A percentile compares a stretch with the other conserved stretches of the same genome.
phyloP scores from a whole-genome alignment of 305 asterid genomes.

The Solanum chacoense region DNA sequence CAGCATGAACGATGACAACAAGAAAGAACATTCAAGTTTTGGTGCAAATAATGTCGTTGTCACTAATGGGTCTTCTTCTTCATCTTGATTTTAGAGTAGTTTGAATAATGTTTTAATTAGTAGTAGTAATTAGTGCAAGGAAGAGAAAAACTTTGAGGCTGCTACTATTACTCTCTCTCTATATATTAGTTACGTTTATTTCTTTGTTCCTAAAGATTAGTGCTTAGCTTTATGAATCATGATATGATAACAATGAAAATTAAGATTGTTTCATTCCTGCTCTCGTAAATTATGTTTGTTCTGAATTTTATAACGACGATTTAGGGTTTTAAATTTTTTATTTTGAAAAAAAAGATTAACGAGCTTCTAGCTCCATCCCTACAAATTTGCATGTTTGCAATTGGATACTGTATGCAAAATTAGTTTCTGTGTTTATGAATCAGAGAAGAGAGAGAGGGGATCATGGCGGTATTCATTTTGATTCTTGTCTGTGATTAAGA shows the following conservation, averaged over 20 bases:
- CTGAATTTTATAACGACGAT: too few relatives aligned
- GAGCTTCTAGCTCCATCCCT: neutral
- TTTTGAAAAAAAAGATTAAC: neutral
- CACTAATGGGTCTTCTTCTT: constrained; percentile 62
- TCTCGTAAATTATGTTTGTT: neutral
- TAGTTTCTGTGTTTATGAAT: neutral
- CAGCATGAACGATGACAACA: constrained; percentile 11
- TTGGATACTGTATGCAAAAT: neutral
- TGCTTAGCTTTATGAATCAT: neutral
- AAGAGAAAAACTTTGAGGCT: neutral
- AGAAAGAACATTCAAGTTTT: constrained; percentile 5
- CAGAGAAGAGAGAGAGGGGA: neutral
- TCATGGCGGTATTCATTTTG: neutral
- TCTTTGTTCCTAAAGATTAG: neutral
- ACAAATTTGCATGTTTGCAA: neutral
- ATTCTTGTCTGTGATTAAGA: constrained; percentile 29
- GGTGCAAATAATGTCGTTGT: constrained; percentile 18
- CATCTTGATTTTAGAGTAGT: constrained; percentile 34
- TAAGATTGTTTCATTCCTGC: neutral
- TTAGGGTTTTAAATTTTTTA: neutral
- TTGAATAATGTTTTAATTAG: neutral
- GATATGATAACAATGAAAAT: neutral
- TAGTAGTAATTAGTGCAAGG: neutral
- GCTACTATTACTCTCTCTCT: neutral
- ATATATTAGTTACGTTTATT: neutral